Conservation (phyloP, 331 rosid genomes). For the Malus hybrid region DNA sequence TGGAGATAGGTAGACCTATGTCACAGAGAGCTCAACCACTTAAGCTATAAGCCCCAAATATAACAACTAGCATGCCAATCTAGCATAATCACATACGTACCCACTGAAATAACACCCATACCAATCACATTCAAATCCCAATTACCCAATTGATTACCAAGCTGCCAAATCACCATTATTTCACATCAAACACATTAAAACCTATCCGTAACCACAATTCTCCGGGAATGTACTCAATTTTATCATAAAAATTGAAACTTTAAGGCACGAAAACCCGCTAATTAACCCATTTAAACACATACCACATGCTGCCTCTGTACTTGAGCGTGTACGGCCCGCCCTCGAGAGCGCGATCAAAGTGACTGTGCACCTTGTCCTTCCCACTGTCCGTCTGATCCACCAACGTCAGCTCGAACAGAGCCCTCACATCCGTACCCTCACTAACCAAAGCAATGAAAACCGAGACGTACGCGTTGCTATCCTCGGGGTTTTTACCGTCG, state of each 20-base stretch:
- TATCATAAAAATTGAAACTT: background rate
- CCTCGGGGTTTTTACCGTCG: slow-evolving; percentile 79
- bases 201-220: slow-evolving; percentile 5
- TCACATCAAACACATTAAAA: slow-evolving; percentile 1
- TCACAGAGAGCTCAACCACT: background rate
- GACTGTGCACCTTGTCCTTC: slow-evolving; percentile 71
- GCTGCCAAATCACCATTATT: background rate
- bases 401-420: slow-evolving; percentile 58
- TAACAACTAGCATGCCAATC: background rate
- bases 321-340: slow-evolving; percentile 77
- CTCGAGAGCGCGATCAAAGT: slow-evolving; percentile 75
- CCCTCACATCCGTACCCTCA: slow-evolving; percentile 70
- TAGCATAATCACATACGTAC: background rate
- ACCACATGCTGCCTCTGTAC: slow-evolving; percentile 89
- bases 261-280: background rate
- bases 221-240: background rate
- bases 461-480: slow-evolving; percentile 55
- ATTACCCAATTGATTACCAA: background rate
- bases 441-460: slow-evolving; percentile 74
- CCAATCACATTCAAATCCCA: background rate
- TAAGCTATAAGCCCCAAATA: background rate
- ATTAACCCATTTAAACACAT: background rate
- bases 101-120: background rate
- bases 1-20: background rate
- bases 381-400: slow-evolving; percentile 60